Evolutionary conservation across 163 green algal species (phyloP).

Genomic region (Chloromonas sp.): DNA sequence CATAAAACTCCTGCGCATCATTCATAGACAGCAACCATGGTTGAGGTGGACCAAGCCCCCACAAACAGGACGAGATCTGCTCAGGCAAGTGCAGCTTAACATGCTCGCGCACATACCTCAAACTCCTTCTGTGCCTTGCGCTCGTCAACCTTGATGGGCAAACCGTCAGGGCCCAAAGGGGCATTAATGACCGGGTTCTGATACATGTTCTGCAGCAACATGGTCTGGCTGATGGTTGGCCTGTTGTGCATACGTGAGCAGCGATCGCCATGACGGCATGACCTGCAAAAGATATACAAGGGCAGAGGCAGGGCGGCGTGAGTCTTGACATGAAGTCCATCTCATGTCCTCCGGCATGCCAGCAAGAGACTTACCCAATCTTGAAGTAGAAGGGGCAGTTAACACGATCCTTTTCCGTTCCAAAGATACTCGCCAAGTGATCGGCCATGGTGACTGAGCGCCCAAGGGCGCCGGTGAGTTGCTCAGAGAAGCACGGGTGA

Average conservation of each 20-base stretch:
- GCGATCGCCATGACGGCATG: constrained; percentile 92
- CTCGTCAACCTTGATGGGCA: constrained; percentile 69
- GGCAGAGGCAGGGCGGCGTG: background rate
- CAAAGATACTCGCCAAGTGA: constrained; percentile 95
- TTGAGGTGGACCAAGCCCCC: too few relatives aligned
- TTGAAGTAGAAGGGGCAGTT: constrained; percentile 98
- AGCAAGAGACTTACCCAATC: constrained; percentile 71
- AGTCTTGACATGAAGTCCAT: background rate
- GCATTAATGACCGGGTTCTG: constrained; percentile 86
- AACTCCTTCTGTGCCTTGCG: constrained; percentile 79
- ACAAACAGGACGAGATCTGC: too few relatives aligned
- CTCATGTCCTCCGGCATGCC: background rate
- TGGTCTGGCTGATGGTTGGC: constrained; percentile 87
- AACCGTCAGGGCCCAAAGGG: constrained; percentile 74
- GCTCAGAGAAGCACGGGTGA: too few relatives aligned
- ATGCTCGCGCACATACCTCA: constrained; percentile 52
- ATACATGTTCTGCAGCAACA: constrained; percentile 96
- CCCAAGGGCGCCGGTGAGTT: too few relatives aligned
- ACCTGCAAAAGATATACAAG: constrained; percentile 29
- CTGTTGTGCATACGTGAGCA: constrained; percentile 97
- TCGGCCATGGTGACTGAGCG: constrained; percentile 77
- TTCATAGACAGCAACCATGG: background rate
- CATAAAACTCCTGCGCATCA: constrained; percentile 89
- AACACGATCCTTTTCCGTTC: constrained; percentile 90
- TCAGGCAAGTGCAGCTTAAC: too few relatives aligned